Conservation (phyloP, 495 filamentous ascomycete genomes). For the Lophium mytilinum region DNA sequence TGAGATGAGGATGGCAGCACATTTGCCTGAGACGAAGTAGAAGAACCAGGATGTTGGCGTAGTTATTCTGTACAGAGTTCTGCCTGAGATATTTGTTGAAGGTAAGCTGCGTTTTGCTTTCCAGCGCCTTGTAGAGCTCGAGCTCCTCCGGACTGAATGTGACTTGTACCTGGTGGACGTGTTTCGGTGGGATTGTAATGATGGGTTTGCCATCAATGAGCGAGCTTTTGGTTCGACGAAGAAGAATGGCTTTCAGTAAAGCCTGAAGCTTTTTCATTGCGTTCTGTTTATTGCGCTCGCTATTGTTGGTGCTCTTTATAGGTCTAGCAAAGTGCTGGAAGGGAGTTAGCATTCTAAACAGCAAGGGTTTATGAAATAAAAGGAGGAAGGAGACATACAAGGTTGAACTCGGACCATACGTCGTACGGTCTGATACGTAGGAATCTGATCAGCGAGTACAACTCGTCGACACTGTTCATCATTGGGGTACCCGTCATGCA, state of each 20-base stretch:
- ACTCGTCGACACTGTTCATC: conserved; percentile 79
- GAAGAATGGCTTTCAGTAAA: conserved; percentile 73
- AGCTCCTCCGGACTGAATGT: conserved; percentile 68
- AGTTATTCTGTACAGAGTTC: conserved; percentile 67
- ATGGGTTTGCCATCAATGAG: conserved; percentile 82
- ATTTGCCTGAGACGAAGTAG: conserved; percentile 86
- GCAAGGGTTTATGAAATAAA: neutral
- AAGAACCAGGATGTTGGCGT: conserved; percentile 76
- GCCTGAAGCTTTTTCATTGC: conserved; percentile 65
- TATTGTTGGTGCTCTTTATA: conserved; percentile 12
- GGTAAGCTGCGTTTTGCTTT: conserved; percentile 53
- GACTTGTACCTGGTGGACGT: conserved; percentile 55
- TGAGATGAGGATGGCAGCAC: conserved; percentile 89
- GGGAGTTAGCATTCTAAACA: conserved; percentile 27
- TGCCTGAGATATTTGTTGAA: conserved; percentile 73
- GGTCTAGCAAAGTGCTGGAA: conserved; percentile 35
- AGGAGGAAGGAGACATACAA: neutral
- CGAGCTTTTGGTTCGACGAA: conserved; percentile 78
- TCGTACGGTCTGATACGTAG: conserved; percentile 75
- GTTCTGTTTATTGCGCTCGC: neutral
- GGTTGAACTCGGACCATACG: conserved; percentile 52
- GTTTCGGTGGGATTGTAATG: conserved; percentile 62
- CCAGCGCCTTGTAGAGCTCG: conserved; percentile 64
- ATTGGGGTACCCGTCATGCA: conserved; percentile 92
- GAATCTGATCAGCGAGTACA: conserved; percentile 78